Percentiles rank a stretch among this genome's conserved stretches.
phyloP scores from a whole-genome alignment of 768 basidiomycete species.

The Cytidiella melzeri region DNA sequence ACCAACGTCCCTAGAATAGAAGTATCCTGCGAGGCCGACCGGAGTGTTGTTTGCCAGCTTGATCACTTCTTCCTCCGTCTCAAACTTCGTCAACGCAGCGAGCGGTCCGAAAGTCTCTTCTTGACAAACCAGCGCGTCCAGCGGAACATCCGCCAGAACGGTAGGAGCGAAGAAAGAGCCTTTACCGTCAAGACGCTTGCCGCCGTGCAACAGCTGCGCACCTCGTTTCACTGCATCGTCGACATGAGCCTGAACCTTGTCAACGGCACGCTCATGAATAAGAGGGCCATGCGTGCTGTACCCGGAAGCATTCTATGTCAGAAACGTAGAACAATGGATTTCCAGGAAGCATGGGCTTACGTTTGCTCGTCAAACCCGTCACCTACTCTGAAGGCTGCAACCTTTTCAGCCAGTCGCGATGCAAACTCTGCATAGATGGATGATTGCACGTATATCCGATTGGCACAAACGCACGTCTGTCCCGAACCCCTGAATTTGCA shows the following conservation, averaged over 20 bases:
- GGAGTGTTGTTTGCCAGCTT: conserved; percentile 76
- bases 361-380: conserved; percentile 74
- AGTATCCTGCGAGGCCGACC: conserved; percentile 90
- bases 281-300: conserved; percentile 89
- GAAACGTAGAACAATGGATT: background rate
- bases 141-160: conserved; percentile 78
- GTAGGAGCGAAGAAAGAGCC: conserved; percentile 82
- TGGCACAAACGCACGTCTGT: conserved; percentile 85
- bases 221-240: conserved; percentile 82
- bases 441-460: conserved; percentile 90
- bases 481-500: conserved; percentile 81
- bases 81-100: conserved; percentile 82
- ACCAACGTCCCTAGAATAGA: conserved; percentile 83
- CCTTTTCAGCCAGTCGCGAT: conserved; percentile 74
- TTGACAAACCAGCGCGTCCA: conserved; percentile 51
- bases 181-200: conserved; percentile 52
- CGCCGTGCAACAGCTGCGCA: conserved; percentile 88
- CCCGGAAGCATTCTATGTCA: background rate
- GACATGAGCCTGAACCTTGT: conserved; percentile 83
- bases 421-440: conserved; percentile 91
- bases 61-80: conserved; percentile 91
- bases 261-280: conserved; percentile 79
- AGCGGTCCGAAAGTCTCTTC: conserved; percentile 98
- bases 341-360: conserved; percentile 36
- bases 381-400: conserved; percentile 81